Evolutionary conservation across 352 stramenopile genomes (phyloP).

Genomic region (Phytophthora macrochlamydospora): DNA sequence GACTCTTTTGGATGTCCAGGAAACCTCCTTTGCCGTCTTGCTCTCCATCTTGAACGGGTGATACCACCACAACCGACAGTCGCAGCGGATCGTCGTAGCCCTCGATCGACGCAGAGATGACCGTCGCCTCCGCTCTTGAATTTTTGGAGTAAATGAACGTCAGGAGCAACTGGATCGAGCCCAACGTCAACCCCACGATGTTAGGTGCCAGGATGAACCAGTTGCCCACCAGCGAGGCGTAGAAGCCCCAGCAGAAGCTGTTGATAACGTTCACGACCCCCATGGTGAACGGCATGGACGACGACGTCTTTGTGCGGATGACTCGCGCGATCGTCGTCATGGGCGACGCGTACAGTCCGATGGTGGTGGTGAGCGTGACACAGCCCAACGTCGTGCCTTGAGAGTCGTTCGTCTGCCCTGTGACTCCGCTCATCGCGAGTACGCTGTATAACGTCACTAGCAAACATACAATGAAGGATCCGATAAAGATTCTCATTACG

Average conservation of each 20-base stretch:
- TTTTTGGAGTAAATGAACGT: conserved; percentile 35
- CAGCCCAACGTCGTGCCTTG: conserved; percentile 37
- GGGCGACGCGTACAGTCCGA: conserved; percentile 50
- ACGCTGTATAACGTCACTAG: conserved; percentile 34
- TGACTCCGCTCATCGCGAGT: conserved; percentile 27
- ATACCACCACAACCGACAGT: conserved; percentile 18
- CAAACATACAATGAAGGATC: conserved; percentile 26
- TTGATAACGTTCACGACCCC: conserved; percentile 46
- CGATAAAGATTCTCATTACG: conserved; percentile 31
- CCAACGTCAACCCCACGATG: conserved; percentile 27
- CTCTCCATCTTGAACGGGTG: conserved; percentile 23
- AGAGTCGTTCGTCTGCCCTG: conserved; percentile 11
- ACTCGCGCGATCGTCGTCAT: conserved; percentile 47
- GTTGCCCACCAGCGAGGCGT: conserved; percentile 7
- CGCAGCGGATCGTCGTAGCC: background rate
- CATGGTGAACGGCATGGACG: conserved; percentile 56
- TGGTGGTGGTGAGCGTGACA: conserved; percentile 39
- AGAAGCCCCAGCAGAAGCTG: conserved; percentile 53
- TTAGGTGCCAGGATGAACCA: conserved; percentile 41
- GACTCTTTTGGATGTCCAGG: conserved; percentile 8
- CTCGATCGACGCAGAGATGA: background rate
- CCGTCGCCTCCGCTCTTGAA: background rate
- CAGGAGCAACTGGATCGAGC: conserved; percentile 38
- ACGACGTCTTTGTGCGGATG: conserved; percentile 42
- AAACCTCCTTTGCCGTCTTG: conserved; percentile 10